Percentiles rank a stretch among this genome's conserved stretches.
Conservation (phyloP, 257 asterid genomes). For the Striga asiatica region DNA sequence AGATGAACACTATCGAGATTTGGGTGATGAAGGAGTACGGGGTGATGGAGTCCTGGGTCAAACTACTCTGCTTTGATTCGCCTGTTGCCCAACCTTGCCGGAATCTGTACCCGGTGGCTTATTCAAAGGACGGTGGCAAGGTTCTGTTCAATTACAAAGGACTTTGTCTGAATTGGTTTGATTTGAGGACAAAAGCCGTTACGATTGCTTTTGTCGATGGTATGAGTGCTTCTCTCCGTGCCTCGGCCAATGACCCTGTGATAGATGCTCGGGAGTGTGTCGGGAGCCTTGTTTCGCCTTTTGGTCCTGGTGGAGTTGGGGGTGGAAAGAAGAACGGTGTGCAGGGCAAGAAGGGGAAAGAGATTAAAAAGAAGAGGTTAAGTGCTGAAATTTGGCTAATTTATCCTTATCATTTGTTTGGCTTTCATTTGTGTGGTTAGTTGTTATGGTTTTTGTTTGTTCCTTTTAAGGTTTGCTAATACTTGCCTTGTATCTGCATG, state of each 20-base stretch:
- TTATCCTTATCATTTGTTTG: background rate
- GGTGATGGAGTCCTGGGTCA: slow-evolving; percentile 50
- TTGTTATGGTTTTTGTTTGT: too few species aligned
- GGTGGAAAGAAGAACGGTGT: too few species aligned
- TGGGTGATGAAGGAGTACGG: slow-evolving; percentile 70
- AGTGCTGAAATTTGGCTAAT: too few species aligned
- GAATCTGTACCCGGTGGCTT: slow-evolving; percentile 31
- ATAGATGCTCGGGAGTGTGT: slow-evolving; percentile 38
- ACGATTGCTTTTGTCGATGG: slow-evolving; percentile 25
- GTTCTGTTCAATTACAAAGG: slow-evolving; percentile 36
- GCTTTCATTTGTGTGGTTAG: too few species aligned
- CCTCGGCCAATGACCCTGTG: background rate
- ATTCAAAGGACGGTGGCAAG: slow-evolving; percentile 26
- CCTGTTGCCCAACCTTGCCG: slow-evolving; percentile 16
- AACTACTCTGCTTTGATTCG: slow-evolving; percentile 30
- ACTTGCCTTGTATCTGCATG: too few species aligned
- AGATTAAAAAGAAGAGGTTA: slow-evolving; percentile 29
- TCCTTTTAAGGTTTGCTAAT: too few species aligned
- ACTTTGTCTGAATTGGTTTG: slow-evolving; percentile 38
- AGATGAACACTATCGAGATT: slow-evolving; percentile 6
- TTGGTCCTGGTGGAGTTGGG: slow-evolving; percentile 8
- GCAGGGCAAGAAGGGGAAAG: slow-evolving; percentile 15
- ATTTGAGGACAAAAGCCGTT: slow-evolving; percentile 17
- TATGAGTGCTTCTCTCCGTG: slow-evolving; percentile 22
- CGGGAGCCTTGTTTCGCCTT: slow-evolving; percentile 35